Evolutionary conservation across 148 eudicot species (phyloP).

Genomic region (Simmondsia chinensis): DNA sequence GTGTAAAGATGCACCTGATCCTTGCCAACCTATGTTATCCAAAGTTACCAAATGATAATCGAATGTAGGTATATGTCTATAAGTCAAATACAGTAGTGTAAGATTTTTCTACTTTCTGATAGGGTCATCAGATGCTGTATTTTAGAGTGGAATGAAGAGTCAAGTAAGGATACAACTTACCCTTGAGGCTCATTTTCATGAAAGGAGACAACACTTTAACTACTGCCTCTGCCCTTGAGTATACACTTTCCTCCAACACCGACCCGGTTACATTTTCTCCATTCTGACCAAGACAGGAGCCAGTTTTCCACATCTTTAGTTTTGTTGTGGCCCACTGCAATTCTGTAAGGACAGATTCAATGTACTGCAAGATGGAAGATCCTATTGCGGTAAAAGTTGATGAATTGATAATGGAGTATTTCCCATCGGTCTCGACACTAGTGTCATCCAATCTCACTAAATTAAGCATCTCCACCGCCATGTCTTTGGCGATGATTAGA

Average conservation of each 20-base stretch:
- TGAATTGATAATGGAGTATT: constrained; percentile 25
- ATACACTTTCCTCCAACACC: constrained; percentile 31
- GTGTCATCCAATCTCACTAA: constrained; percentile 24
- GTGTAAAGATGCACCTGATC: no score
- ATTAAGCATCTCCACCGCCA: constrained; percentile 30
- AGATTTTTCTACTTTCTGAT: no score
- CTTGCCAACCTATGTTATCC: no score
- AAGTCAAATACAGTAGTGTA: no score
- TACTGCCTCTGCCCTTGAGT: constrained; percentile 36
- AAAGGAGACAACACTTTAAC: constrained; percentile 39
- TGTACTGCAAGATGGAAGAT: constrained; percentile 29
- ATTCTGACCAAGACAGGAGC: constrained; percentile 11
- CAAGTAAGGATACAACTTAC: no score
- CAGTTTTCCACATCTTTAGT: constrained; percentile 27
- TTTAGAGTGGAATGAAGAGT: no score
- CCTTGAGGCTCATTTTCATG: constrained; percentile 33
- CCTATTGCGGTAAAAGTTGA: constrained; percentile 24
- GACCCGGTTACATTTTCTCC: constrained; percentile 13
- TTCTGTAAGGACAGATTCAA: constrained; percentile 31
- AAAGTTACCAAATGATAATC: no score
- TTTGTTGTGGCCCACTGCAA: constrained; percentile 32
- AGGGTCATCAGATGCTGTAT: no score
- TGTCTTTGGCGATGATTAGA: constrained; percentile 32
- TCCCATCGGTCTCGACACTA: constrained; percentile 24
- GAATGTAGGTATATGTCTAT: no score